Evolutionary conservation across 2,329 filamentous ascomycete genomes (phyloP).

Genomic region (Sphaerostilbella broomeana): DNA sequence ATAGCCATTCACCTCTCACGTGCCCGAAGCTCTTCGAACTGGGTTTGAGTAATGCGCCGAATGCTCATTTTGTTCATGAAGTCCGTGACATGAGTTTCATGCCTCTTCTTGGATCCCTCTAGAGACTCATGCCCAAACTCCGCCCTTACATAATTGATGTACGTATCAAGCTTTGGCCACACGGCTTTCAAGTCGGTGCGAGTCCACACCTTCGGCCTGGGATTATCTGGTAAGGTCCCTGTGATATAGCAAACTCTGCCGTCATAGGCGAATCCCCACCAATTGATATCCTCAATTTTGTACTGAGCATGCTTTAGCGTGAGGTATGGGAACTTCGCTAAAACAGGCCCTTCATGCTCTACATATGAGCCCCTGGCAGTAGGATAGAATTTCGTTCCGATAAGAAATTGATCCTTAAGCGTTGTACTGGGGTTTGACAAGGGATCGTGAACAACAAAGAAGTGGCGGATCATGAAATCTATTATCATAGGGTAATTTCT

Average conservation of each 20-base stretch:
- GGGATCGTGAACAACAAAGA: background rate
- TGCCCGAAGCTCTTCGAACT: no score
- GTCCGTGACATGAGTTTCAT: no score
- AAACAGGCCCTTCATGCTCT: background rate
- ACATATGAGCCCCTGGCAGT: background rate
- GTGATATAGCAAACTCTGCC: background rate
- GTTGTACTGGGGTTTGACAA: background rate
- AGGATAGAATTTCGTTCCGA: background rate
- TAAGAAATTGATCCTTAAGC: background rate
- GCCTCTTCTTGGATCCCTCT: no score
- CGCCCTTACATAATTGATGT: no score
- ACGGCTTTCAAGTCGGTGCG: slow-evolving; percentile 1
- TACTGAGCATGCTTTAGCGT: background rate
- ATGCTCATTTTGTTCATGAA: no score
- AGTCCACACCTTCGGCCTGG: background rate
- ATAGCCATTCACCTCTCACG: no score
- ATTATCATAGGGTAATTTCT: background rate
- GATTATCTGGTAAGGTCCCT: background rate
- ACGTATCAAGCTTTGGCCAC: no score
- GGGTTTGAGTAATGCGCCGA: no score
- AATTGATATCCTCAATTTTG: background rate
- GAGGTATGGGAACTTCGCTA: no score
- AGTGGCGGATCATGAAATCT: background rate
- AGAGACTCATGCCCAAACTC: no score
- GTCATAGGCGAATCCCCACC: background rate